Conservation (phyloP, 2,329 filamentous ascomycete genomes). For the Lithohypha guttulata region DNA sequence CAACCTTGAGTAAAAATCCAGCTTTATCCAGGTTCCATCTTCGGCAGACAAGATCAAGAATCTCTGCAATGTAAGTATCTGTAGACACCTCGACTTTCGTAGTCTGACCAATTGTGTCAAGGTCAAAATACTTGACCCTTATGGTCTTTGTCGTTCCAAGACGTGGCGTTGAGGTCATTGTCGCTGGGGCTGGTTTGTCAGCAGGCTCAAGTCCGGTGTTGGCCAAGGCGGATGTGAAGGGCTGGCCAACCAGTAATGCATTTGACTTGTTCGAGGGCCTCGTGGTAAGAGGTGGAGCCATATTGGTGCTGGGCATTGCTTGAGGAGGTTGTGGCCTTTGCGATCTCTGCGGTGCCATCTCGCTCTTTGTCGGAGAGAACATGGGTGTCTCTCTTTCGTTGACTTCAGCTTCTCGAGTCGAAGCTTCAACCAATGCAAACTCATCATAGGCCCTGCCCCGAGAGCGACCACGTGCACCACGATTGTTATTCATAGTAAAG, state of each 20-base stretch:
- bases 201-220: slow-evolving; percentile 36
- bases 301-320: not conserved
- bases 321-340: slow-evolving; percentile 10
- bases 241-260: slow-evolving; percentile 32
- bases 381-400: slow-evolving; percentile 48
- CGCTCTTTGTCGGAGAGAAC: slow-evolving; percentile 31
- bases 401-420: slow-evolving; percentile 43
- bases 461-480: slow-evolving; percentile 45
- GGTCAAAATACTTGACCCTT: slow-evolving; percentile 50
- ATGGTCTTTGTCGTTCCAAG: slow-evolving; percentile 48
- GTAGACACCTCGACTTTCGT: slow-evolving; percentile 49
- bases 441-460: slow-evolving; percentile 57
- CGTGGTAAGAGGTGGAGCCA: slow-evolving; percentile 13
- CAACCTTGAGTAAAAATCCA: slow-evolving; percentile 52
- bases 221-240: slow-evolving; percentile 36
- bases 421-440: slow-evolving; percentile 54
- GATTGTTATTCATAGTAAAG: slow-evolving; percentile 58
- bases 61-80: slow-evolving; percentile 58
- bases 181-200: slow-evolving; percentile 34
- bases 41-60: slow-evolving; percentile 53
- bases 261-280: slow-evolving; percentile 25
- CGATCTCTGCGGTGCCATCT: slow-evolving; percentile 19
- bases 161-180: slow-evolving; percentile 41
- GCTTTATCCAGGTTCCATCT: slow-evolving; percentile 54
- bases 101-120: slow-evolving; percentile 44